Conservation (phyloP, 2,329 filamentous ascomycete genomes). For the Salinomyces thailandicus region DNA sequence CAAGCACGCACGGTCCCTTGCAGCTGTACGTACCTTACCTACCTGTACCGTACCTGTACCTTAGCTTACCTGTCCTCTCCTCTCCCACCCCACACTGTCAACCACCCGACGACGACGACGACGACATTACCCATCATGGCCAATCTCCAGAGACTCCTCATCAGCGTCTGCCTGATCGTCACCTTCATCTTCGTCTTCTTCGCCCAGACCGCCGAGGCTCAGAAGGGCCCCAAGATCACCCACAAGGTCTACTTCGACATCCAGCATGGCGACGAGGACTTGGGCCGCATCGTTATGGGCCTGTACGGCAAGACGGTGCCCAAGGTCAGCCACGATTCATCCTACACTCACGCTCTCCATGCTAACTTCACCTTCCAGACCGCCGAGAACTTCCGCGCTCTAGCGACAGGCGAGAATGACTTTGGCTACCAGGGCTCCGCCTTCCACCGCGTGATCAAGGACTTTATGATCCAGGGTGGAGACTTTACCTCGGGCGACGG, state of each 20-base stretch:
- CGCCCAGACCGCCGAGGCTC: constrained; percentile 60
- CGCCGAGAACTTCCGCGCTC: constrained; percentile 63
- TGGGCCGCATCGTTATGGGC: constrained; percentile 69
- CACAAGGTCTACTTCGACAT: constrained; percentile 71
- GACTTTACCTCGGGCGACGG: constrained; percentile 77
- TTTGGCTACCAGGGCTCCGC: constrained; percentile 70
- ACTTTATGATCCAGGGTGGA: constrained; percentile 87
- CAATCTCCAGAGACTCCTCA: constrained; percentile 58
- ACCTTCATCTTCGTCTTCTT: constrained; percentile 66
- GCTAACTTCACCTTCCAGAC: constrained; percentile 34
- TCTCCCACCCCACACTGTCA: no score
- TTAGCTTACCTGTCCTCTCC: no score
- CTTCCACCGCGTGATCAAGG: constrained; percentile 86
- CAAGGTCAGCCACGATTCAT: constrained; percentile 39
- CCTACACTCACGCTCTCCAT: not conserved
- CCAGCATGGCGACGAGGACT: constrained; percentile 58
- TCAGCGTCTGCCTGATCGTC: constrained; percentile 65
- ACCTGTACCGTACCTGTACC: no score
- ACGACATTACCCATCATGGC: constrained; percentile 53
- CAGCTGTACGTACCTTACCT: no score
- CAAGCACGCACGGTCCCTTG: not conserved
- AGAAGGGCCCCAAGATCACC: constrained; percentile 57
- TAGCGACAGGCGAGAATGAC: constrained; percentile 78
- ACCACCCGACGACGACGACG: no score
- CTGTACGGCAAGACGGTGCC: constrained; percentile 83